Evolutionary conservation across 2,329 filamentous ascomycete species (phyloP), one percentile per base, ranked within the genome.

Genomic region (Neofusicoccum cordaticola): DNA sequence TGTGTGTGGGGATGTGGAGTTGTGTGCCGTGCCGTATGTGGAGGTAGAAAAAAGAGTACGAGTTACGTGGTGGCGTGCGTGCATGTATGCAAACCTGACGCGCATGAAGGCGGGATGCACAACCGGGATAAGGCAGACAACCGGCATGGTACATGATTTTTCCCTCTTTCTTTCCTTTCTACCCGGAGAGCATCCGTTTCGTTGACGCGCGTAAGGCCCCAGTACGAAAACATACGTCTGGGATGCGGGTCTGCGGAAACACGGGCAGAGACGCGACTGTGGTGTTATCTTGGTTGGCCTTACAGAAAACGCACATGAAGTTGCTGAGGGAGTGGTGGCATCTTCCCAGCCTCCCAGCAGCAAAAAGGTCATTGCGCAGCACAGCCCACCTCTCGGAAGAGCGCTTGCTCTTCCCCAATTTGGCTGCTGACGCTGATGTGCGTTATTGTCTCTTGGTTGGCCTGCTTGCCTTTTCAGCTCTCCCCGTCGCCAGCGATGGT

Each of bases 61-160:
- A 31, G 4, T 31, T 31, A 31, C 27, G 27, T 31, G 27, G 27
- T 31, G 27, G 27, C 27, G 27, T 31, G 27, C 37, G 37, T 39
- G 37, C 47, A 50, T 51, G 27, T 51, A 58, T 44, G 53, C 53
- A 19, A 44, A 42, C 41, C 39, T 58, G 41, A 58, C 53, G 53
- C 53, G 53, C 53, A 42, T 50, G 47, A 31, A 22, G 6, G 27
- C 8, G 17, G 7, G 47, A 50, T 31, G 47, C 47, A 13, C 22
- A 31, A 50, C 45, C 45, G 47, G 47, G 22, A 50, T 50, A 31
- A 31, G 6, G 27, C 37, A 39, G 37, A 6, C 37, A 39, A 3
- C 48, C 31, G n/a, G n/a, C 31, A 51, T 34, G 48, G 27, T 51
- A 51, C 48, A 27, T 31, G 45, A 12, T 39, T 39, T 11, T 39